Base-by-base conservation (phyloP, 768 basidiomycete species). In the Termitomyces sp. region DNA sequence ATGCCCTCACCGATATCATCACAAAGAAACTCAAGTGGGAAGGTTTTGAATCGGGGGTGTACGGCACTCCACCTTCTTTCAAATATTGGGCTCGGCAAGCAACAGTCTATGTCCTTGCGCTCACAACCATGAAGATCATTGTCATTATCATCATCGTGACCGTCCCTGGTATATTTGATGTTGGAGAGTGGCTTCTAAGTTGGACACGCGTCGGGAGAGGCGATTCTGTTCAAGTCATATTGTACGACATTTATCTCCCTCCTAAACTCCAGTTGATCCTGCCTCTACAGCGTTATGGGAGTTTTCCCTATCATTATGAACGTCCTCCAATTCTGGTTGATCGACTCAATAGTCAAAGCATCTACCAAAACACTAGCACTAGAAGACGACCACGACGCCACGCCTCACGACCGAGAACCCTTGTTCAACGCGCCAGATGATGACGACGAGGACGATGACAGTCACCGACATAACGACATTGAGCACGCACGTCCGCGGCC, bases 321-420 rank as follows among this genome's bases (percentile, higher is more conserved):
- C 72, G 76, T 94, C 40, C 66, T 93, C 12, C 96, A 98, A 71
- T 98, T 98, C 81, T 95, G 95, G 87, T 78, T 97, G 55, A 95
- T 97, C 60, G 94, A 97, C 75, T 90, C 91, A 0, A 94, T 95
- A 56, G 91, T 95, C 70, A 95, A 95, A 75, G 88, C 88, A 1
- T 85, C 85, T 9, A 71, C 73, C 18, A 69, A 72, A 39, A 65
- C 69, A 33, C 65, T 80, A 4, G 69, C 76, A 24, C 70, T 83
- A 22, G 81, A 78, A 22, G 52, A 79, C 0, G 75, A 79, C 59
- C 68, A 75, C 0, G 71, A 75, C 39, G 72, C 76, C 59, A 75
- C 81, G 38, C 63, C 70, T 22, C 71, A 71, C 2, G 87, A 85
- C 63, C 76, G 76, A 55, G 84, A 90, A 69, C 90, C 91, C 20